Conservation (phyloP, 306 rosid species). For the Notholithocarpus densiflorus region DNA sequence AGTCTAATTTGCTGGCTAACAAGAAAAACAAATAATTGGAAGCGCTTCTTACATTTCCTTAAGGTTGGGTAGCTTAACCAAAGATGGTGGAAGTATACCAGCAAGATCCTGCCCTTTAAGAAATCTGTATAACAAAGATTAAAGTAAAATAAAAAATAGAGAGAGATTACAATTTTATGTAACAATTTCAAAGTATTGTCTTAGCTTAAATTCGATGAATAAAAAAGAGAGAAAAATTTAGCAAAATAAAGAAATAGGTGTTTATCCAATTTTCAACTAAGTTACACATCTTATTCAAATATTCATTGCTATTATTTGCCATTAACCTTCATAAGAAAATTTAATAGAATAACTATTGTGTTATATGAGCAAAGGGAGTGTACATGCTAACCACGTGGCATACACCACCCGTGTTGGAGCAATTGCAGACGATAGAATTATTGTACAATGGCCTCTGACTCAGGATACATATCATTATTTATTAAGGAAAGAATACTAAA, state of each 20-base stretch:
- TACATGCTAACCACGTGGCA: slow-evolving; percentile 26
- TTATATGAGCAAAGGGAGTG: not conserved
- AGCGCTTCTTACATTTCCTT: slow-evolving; percentile 21
- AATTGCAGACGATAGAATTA: slow-evolving; percentile 22
- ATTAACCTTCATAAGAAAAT: not conserved
- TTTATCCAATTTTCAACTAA: not conserved
- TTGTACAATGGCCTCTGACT: not conserved
- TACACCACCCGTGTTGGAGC: not conserved
- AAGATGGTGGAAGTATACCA: slow-evolving; percentile 29
- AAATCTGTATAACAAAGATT: not conserved
- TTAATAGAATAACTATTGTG: not conserved
- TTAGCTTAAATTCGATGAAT: not conserved
- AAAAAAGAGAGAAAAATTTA: not conserved
- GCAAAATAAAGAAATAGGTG: not conserved
- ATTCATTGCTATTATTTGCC: not conserved
- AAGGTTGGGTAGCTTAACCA: slow-evolving; percentile 25
- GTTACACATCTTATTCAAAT: not conserved
- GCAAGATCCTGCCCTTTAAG: slow-evolving; percentile 24
- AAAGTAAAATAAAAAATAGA: not conserved
- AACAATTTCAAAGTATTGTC: not conserved
- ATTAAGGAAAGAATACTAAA: too few species aligned
- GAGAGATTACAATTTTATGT: not conserved
- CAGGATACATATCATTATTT: too few species aligned
- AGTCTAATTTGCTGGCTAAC: not conserved
- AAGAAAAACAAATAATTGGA: not conserved